These are phyloP conservation scores for Aspergillus sp. DNA, from an alignment of 2,329 filamentous ascomycete genomes.

Conservation along the genomic window DNA sequence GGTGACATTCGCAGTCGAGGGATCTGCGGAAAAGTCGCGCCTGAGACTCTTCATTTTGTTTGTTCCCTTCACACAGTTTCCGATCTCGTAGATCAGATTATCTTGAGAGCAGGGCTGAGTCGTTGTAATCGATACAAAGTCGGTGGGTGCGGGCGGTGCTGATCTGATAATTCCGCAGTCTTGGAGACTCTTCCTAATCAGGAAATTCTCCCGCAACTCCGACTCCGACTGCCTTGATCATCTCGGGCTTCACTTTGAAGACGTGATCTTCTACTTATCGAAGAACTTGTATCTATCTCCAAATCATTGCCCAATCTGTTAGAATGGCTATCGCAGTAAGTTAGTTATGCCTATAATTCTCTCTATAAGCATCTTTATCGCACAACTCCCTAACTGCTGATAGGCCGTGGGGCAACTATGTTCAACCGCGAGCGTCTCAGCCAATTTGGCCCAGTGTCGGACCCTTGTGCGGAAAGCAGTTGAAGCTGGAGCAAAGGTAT, in stretches of 20 bases:
- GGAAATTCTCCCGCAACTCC: conserved; percentile 24
- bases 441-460: conserved; percentile 79
- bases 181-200: conserved; percentile 18
- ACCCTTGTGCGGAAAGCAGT: conserved; percentile 71
- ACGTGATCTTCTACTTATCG: neutral
- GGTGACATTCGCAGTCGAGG: conserved; percentile 71
- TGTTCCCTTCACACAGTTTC: conserved; percentile 18
- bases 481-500: conserved; percentile 73
- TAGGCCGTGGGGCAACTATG: conserved; percentile 89
- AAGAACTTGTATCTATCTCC: neutral
- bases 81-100: conserved; percentile 8
- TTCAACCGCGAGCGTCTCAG: conserved; percentile 73
- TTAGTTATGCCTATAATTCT: neutral
- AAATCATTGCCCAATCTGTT: neutral
- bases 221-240: neutral
- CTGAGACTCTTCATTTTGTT: conserved; percentile 67
- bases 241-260: neutral
- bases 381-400: neutral
- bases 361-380: neutral
- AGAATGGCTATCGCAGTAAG: conserved; percentile 32
- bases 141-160: conserved; percentile 15
- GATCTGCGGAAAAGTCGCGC: conserved; percentile 54
- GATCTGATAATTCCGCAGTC: conserved; percentile 12
- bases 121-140: conserved; percentile 12
- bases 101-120: conserved; percentile 21